Evolutionary conservation across 1,284 basidiomycete species (phyloP).

Genomic region (Rhodotorula sp.): DNA sequence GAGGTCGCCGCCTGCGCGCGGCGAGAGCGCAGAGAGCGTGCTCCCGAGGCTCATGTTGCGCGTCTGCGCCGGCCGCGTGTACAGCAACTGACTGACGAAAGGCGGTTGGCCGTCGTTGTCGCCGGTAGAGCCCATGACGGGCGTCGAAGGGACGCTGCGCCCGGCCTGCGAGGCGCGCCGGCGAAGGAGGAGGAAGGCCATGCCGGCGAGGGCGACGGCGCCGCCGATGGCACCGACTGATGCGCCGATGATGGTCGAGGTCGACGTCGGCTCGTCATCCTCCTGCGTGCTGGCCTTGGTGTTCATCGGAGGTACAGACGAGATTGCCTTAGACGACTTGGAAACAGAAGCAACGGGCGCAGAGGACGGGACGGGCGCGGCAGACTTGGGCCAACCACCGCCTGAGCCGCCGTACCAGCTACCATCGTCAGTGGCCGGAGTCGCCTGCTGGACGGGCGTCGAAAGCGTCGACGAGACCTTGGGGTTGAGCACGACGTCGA

Average conservation of each 20-base stretch:
- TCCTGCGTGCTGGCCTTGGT: neutral
- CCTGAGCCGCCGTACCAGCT: neutral
- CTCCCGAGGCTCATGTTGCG: constrained; percentile 40
- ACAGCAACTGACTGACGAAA: constrained; percentile 37
- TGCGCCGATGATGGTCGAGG: constrained; percentile 41
- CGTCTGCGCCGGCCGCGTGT: constrained; percentile 37
- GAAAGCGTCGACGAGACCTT: constrained; percentile 9
- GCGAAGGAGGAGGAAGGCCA: constrained; percentile 36
- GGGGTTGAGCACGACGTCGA: constrained; percentile 25
- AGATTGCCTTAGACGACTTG: neutral
- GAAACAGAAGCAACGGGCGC: constrained; percentile 1
- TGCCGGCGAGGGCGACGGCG: constrained; percentile 36
- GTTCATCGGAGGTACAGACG: neutral
- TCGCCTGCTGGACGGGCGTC: neutral
- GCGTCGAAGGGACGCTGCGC: neutral
- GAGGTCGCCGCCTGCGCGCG: neutral
- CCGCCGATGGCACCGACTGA: constrained; percentile 45
- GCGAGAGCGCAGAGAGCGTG: constrained; percentile 17
- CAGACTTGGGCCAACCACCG: neutral
- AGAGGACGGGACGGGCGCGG: neutral
- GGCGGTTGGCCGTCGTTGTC: constrained; percentile 1
- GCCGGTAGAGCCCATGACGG: neutral
- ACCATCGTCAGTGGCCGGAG: neutral
- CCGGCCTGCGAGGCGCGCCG: constrained; percentile 7
- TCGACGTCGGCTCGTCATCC: neutral